Evolutionary conservation across 371 early-diverging fungal species (phyloP).

Genomic region (Syncephalastrum contaminatum): DNA sequence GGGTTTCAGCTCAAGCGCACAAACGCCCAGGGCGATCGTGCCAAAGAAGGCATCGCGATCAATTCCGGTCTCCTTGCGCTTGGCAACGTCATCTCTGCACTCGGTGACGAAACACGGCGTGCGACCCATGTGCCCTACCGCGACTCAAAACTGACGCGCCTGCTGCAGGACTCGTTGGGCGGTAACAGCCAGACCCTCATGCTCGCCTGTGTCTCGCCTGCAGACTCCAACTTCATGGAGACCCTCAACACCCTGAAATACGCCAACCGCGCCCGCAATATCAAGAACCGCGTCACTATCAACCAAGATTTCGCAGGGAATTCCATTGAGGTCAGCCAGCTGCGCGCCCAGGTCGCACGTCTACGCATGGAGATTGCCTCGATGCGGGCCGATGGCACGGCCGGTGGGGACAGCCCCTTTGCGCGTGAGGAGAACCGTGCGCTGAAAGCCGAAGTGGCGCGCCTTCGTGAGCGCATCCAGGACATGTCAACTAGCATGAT

Average conservation of each 20-base stretch:
- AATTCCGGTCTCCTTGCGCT: conserved; percentile 96
- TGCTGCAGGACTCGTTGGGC: conserved; percentile 97
- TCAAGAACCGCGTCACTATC: conserved; percentile 80
- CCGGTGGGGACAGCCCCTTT: conserved; percentile 9
- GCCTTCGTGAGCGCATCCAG: conserved; percentile 55
- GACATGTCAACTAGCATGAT: conserved; percentile 48
- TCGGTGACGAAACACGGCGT: conserved; percentile 81
- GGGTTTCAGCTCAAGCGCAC: conserved; percentile 82
- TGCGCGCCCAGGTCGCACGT: conserved; percentile 72
- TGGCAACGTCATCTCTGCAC: conserved; percentile 98
- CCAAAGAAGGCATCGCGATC: conserved; percentile 97
- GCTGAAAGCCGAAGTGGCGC: conserved; percentile 45
- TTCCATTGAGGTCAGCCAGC: conserved; percentile 64
- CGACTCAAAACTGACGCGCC: conserved; percentile 97
- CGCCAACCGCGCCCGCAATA: conserved; percentile 87
- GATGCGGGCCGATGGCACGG: conserved; percentile 42
- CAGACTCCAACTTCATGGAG: conserved; percentile 82
- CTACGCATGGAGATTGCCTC: conserved; percentile 64
- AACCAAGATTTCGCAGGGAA: conserved; percentile 70
- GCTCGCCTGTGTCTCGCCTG: conserved; percentile 90
- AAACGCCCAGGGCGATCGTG: conserved; percentile 90
- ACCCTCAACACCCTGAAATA: conserved; percentile 92
- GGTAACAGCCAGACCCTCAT: conserved; percentile 93
- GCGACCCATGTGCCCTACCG: conserved; percentile 90
- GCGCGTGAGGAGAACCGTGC: conserved; percentile 52